A percentile compares a stretch with the other conserved stretches of the same genome.
Evolutionary conservation across 2,329 filamentous ascomycete genomes (phyloP).

Genomic region (Alternaria sp.): DNA sequence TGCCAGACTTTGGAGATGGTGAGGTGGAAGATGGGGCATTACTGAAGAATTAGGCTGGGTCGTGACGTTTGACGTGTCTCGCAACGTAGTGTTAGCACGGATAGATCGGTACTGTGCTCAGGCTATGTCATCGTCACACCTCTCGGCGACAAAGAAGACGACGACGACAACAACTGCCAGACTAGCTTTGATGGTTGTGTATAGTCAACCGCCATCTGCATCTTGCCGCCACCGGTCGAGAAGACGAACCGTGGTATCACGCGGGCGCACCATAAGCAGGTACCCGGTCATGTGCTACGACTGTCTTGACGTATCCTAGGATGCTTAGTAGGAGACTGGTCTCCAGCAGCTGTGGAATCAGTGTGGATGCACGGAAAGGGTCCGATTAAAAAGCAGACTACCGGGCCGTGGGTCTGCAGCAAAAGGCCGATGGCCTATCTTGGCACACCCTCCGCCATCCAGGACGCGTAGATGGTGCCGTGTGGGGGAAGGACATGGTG

Average conservation of each 20-base stretch:
- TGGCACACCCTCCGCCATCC: conserved; percentile 9
- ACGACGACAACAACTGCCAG: not conserved
- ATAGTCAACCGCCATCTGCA: not conserved
- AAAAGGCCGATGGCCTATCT: conserved; percentile 2
- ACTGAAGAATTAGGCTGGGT: not conserved
- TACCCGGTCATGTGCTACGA: not conserved
- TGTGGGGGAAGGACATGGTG: not conserved
- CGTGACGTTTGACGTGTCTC: conserved; percentile 2
- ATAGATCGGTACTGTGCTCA: conserved; percentile 2
- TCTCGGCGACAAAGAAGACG: conserved; percentile 2
- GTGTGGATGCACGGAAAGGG: conserved; percentile 3
- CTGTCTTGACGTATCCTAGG: not conserved
- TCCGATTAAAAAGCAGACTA: conserved; percentile 7
- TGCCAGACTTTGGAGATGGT: not conserved
- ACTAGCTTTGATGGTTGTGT: not conserved
- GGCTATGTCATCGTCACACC: not conserved
- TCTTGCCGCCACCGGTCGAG: not conserved
- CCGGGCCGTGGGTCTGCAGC: conserved; percentile 5
- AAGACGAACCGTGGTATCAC: not conserved
- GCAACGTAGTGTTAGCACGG: not conserved
- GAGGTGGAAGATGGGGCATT: not conserved
- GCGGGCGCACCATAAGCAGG: not conserved
- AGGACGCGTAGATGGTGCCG: conserved; percentile 13
- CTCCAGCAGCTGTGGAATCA: not conserved
- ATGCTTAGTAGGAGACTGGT: not conserved